Percentiles rank a stretch among this genome's conserved stretches.
Conservation (phyloP, 2,329 filamentous ascomycete genomes). For the Lecanicillium sp. region DNA sequence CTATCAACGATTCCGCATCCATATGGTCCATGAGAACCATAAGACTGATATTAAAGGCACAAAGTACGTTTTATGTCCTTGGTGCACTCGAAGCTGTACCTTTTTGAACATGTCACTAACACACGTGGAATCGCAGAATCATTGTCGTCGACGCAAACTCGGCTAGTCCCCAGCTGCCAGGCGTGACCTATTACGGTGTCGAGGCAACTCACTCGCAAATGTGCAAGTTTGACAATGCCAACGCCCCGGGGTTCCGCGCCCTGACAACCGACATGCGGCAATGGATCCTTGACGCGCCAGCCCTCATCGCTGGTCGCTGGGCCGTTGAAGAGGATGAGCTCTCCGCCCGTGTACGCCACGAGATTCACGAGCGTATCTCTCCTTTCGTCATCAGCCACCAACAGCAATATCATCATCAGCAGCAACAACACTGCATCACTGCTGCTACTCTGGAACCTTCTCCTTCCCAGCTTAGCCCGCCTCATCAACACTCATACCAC, state of each 20-base stretch:
- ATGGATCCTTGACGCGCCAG: slow-evolving; percentile 47
- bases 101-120: background rate
- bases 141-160: slow-evolving; percentile 64
- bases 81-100: no score
- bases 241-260: slow-evolving; percentile 56
- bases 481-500: no score
- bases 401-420: slow-evolving; percentile 1
- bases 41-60: slow-evolving; percentile 62
- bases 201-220: slow-evolving; percentile 64
- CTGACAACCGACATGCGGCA: slow-evolving; percentile 41
- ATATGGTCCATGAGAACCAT: slow-evolving; percentile 70
- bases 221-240: slow-evolving; percentile 61
- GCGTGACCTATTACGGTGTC: slow-evolving; percentile 67
- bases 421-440: background rate
- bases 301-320: slow-evolving; percentile 51
- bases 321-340: slow-evolving; percentile 49
- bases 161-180: slow-evolving; percentile 60
- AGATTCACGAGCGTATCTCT: slow-evolving; percentile 36
- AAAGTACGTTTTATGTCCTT: slow-evolving; percentile 27
- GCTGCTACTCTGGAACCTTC: background rate
- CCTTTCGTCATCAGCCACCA: slow-evolving; percentile 12
- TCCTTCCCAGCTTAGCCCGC: background rate
- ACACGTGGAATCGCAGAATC: slow-evolving; percentile 21
- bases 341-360: slow-evolving; percentile 31
- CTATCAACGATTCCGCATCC: slow-evolving; percentile 62